Percentiles rank a stretch among this genome's conserved stretches.
phyloP scores from a whole-genome alignment of 2,329 filamentous ascomycete genomes.

The Dendrostoma leiphaemia region DNA sequence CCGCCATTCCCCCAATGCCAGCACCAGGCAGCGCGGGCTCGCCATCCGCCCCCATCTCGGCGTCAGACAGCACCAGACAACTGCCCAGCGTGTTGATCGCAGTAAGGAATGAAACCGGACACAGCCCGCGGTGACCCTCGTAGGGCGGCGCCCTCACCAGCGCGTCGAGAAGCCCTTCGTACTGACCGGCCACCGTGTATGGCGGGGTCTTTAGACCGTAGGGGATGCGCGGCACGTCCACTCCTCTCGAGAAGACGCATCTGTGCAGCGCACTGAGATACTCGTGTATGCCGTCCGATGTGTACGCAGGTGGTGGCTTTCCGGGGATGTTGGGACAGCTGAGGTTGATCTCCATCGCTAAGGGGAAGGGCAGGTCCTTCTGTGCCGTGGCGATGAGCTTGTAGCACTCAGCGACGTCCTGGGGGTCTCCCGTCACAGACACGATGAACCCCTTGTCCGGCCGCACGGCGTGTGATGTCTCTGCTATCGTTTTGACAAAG shows the following conservation, averaged over 20 bases:
- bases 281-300: constrained; percentile 42
- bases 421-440: constrained; percentile 65
- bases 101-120: constrained; percentile 65
- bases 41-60: constrained; percentile 21
- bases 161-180: constrained; percentile 51
- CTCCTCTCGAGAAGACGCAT: neutral
- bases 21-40: constrained; percentile 50
- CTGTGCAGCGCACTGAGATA: constrained; percentile 52
- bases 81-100: constrained; percentile 72
- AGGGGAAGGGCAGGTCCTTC: constrained; percentile 38
- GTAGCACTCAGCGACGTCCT: constrained; percentile 59
- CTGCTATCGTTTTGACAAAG: constrained; percentile 50
- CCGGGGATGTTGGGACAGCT: constrained; percentile 73
- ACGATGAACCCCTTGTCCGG: constrained; percentile 61
- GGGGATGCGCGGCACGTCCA: constrained; percentile 29
- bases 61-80: constrained; percentile 54
- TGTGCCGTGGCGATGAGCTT: constrained; percentile 40
- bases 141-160: constrained; percentile 36
- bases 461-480: constrained; percentile 14
- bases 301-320: constrained; percentile 70
- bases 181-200: constrained; percentile 70
- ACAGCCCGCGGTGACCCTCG: constrained; percentile 25
- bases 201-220: constrained; percentile 73
- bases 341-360: constrained; percentile 75
- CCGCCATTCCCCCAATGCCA: constrained; percentile 70